Base-by-base conservation (phyloP, 495 filamentous ascomycete species). In the Rhizodiscina lignyota region DNA sequence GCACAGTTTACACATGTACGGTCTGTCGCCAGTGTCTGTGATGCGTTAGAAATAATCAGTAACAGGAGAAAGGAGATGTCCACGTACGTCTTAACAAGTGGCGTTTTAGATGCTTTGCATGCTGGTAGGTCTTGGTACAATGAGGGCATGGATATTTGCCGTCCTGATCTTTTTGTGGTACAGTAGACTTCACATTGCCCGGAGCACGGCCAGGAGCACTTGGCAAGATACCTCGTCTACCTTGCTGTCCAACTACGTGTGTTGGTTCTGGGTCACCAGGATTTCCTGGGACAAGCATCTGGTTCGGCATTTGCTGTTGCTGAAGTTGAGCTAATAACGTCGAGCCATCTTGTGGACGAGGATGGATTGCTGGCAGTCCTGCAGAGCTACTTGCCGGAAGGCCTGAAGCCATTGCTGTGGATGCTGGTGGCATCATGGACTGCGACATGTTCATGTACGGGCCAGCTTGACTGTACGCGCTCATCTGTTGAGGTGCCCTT, bases 91-190 rank as follows among this genome's bases (percentile, higher is more conserved):
- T 66, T 35, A 96, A 65, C 15, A 94, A 65, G 66, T 97, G 89
- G 42, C 89, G 72, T 66, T 97, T 97, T 39, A 97, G 60, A 57
- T 97, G 89, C 64, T 97, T 97, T 21, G 84, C 79, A 57, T 97
- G 89, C 34, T 94, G 71, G 56, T 97, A 97, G 5, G 83, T 93
- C 64, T 94, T 97, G 49, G 77, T 89, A 57, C 89, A 97, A 58
- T 94, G 82, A 44, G 81, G 82, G 60, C 89, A 97, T 27, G 87
- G 86, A 52, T 84, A 97, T 66, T 96, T 96, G 39, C 86, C 86
- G 51, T 94, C 85, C 8, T 82, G 79, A 55, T 94, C 84, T 62
- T 96, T 96, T 45, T 76, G 72, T 10, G 87, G 85, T 23, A 87
- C 84, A 20, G 79, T 72, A 38, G 69, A 74, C 58, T 86, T 91